phyloP scores from a whole-genome alignment of 1,284 basidiomycete species.

The Sporisorium reilianum region DNA sequence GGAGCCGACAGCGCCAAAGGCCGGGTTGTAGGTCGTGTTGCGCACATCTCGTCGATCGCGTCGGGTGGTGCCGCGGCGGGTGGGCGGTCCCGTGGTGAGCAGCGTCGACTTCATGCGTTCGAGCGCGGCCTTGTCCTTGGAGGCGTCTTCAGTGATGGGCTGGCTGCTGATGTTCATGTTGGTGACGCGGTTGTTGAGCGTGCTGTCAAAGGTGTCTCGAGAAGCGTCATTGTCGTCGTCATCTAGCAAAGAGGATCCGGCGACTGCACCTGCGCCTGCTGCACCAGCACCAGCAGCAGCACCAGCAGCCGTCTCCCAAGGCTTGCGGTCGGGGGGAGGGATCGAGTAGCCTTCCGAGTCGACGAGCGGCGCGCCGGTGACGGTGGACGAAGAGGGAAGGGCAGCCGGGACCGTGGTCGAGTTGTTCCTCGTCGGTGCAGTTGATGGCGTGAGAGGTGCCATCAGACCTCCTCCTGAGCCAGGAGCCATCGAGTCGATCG shows the following conservation, averaged over 20 bases:
- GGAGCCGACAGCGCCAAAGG: conserved; percentile 25
- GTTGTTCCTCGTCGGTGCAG: conserved; percentile 20
- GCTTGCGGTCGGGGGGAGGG: conserved; percentile 72
- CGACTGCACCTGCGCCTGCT: conserved; percentile 3
- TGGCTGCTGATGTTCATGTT: conserved; percentile 69
- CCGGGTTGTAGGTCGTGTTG: conserved; percentile 70
- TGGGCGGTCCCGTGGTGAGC: conserved; percentile 54
- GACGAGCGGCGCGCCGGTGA: conserved; percentile 61
- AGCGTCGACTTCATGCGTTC: conserved; percentile 72
- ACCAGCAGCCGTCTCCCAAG: conserved; percentile 68
- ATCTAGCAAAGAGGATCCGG: conserved; percentile 61
- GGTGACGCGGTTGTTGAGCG: conserved; percentile 40
- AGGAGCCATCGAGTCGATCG: conserved; percentile 43
- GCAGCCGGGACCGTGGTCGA: conserved; percentile 14
- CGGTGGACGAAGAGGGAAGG: conserved; percentile 9
- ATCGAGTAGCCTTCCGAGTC: conserved; percentile 73
- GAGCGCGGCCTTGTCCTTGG: conserved; percentile 72
- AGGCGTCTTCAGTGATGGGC: conserved; percentile 71
- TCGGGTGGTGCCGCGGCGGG: conserved; percentile 69
- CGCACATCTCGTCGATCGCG: conserved; percentile 72
- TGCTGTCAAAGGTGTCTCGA: conserved; percentile 36
- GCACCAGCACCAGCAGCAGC: conserved; percentile 8
- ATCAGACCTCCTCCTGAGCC: conserved; percentile 46
- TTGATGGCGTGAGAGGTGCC: conserved; percentile 54
- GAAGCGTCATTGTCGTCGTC: conserved; percentile 58